Evolutionary conservation across 139 green algal genomes (phyloP).

Genomic region (Asterochloris sp.): DNA sequence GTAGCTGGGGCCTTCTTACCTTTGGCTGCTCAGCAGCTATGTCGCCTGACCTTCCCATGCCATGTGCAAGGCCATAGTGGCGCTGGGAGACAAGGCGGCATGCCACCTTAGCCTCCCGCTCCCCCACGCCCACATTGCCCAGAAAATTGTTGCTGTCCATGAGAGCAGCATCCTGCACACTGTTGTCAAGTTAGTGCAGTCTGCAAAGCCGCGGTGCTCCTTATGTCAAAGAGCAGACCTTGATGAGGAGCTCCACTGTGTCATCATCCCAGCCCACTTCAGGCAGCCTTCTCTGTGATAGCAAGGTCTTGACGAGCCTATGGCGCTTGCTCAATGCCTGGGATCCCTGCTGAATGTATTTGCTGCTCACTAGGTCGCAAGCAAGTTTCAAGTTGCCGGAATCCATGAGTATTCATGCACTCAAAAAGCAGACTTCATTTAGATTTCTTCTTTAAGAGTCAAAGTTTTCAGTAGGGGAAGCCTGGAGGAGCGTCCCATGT

Average conservation of each 20-base stretch:
- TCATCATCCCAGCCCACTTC: slow-evolving; percentile 80
- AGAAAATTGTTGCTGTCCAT: slow-evolving; percentile 99
- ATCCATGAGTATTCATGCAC: slow-evolving; percentile 53
- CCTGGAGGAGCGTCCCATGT: slow-evolving; percentile 70
- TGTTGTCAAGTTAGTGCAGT: background rate
- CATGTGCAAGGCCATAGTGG: slow-evolving; percentile 84
- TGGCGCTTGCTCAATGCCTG: slow-evolving; percentile 44
- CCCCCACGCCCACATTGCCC: slow-evolving; percentile 85
- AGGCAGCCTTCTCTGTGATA: slow-evolving; percentile 72
- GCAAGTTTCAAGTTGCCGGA: slow-evolving; percentile 51
- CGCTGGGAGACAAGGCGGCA: slow-evolving; percentile 69
- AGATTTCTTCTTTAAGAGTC: too few species aligned
- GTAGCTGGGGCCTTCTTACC: slow-evolving; percentile 17
- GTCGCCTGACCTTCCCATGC: slow-evolving; percentile 89
- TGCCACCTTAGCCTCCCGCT: slow-evolving; percentile 86
- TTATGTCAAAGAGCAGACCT: slow-evolving; percentile 32
- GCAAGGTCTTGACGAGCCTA: slow-evolving; percentile 69
- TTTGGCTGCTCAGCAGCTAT: slow-evolving; percentile 96
- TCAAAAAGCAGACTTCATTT: too few species aligned
- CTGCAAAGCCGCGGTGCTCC: background rate
- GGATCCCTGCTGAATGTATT: slow-evolving; percentile 74
- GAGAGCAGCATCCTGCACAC: slow-evolving; percentile 68
- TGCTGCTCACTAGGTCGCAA: slow-evolving; percentile 44
- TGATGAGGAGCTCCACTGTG: slow-evolving; percentile 83
- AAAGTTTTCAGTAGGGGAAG: background rate